Base-by-base conservation (phyloP, 495 filamentous ascomycete genomes). In the Parathielavia appendiculata region DNA sequence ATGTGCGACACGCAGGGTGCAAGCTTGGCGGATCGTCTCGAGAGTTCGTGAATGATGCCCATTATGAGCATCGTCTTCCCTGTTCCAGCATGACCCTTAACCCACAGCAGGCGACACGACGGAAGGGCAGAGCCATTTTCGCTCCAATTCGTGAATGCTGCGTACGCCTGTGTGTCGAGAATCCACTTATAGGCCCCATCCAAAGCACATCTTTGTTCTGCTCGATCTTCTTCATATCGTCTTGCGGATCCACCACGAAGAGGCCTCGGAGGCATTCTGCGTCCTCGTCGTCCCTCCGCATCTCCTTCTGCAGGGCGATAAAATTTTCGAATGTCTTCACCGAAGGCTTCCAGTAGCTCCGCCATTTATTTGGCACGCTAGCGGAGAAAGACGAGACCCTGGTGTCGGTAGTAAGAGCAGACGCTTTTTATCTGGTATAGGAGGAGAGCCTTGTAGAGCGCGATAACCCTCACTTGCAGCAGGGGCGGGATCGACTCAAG, bases 51-150 rank as follows among this genome's bases (percentile, higher is more conserved):
- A 39, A 76, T 73, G 40, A 77, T 68, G 22, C 71, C 72, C 19
- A 65, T 71, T 34, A 79, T 43, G 0, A 79, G 69, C 77, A 79
- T 79, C 16, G 75, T 78, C 64, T 79, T 79, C 11, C 76, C 75
- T 53, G 70, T 79, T 19, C 75, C 73, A 35, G 71, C 67, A 30
- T 65, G 70, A 5, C 77, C 57, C 7, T 77, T 68, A 54, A 79
- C 75, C 48, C 65, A 67, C 56, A 75, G 56, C 63, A 75, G 38
- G 66, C 74, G 48, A 74, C 71, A 72, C n/a, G 73, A 64, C 61
- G 38, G 20, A 14, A 13, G 5, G 12, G 73, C 64, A 36, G 74
- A 61, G 30, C 61, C 59, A 36, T 49, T 64, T 16, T 71, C 49
- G 41, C 58, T 41, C 53, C 71, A 68, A 46, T 69, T 58, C 38